phyloP scores from a whole-genome alignment of 2,329 filamentous ascomycete species.

The Clarireedia homoeocarpa region DNA sequence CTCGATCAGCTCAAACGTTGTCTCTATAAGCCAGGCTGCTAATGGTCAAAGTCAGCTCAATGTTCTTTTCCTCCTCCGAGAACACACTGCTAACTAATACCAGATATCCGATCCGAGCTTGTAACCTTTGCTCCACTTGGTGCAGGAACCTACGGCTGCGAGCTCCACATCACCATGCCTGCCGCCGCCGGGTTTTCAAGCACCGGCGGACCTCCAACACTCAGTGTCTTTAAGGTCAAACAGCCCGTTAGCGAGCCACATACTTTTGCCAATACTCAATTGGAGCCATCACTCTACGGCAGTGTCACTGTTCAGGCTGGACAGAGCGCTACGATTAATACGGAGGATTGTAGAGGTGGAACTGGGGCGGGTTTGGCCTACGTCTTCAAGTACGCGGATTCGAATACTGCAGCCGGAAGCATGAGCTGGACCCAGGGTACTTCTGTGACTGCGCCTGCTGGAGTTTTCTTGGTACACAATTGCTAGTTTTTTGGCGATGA shows the following conservation, averaged over 20 bases:
- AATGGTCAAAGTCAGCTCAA: background rate
- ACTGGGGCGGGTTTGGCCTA: conserved; percentile 7
- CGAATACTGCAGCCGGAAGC: conserved; percentile 4
- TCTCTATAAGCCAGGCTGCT: conserved; percentile 1
- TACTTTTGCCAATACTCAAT: conserved; percentile 9
- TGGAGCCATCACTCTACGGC: conserved; percentile 4
- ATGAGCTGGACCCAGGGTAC: conserved; percentile 12
- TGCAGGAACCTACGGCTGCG: conserved; percentile 3
- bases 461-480: conserved; percentile 14
- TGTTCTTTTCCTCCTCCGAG: no score
- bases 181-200: background rate
- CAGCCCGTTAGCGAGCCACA: background rate
- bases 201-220: background rate
- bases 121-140: background rate
- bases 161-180: background rate
- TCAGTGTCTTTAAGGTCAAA: conserved; percentile 7
- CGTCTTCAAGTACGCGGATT: conserved; percentile 12
- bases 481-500: conserved; percentile 4
- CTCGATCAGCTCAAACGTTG: background rate
- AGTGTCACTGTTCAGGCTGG: conserved; percentile 6
- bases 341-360: background rate
- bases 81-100: background rate
- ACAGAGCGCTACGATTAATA: conserved; percentile 7
- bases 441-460: conserved; percentile 6
- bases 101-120: background rate